Base-by-base conservation (phyloP, 176 grass and related monocot genomes). In the Avena insularis region DNA sequence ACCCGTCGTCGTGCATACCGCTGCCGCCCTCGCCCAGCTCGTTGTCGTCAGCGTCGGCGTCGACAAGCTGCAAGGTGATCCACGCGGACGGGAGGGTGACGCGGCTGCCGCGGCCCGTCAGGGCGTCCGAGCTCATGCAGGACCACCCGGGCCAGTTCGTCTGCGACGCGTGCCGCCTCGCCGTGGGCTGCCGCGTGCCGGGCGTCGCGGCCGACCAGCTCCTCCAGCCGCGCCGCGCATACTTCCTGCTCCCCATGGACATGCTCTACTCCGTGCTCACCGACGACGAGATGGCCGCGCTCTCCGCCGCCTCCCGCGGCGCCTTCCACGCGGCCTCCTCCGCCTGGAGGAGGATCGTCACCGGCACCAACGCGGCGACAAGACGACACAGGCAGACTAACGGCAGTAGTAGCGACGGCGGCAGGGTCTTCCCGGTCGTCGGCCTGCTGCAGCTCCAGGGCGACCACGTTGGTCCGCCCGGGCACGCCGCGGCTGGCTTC, bases 181-280 rank as follows among this genome's bases (percentile, higher is more conserved):
- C 73, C 38, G 82, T 98, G 2, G 97, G 94, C 5, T 89, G 89
- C 85, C 92, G 97, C 20, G 76, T 98, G 3, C 92, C 97, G 0
- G 97, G 93, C 0, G 79, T 98, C 2, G 73, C 62, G 0, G 90
- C 89, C 3, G 94, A 96, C 65, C 90, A 92, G 86, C 40, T 88
- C 82, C 97, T 98, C 80, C 53, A 88, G 63, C 87, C 90, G 49
- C 85, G 65, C 57, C 92, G 63, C 31, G 70, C 90, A 0, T 98
- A 98, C 92, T 96, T 96, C 83, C 90, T 98, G 11, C 94, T 98
- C 12, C 97, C 94, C 20, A 86, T 96, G 84, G 97, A 96, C 92
- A 95, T 98, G 88, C 87, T 98, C 60, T 98, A 96, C 89, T 98
- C 97, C 65, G 94, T 98, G 65, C 97, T 98, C 87, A 98, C 97